These are phyloP conservation scores for Pochonia chlamydosporia DNA, from an alignment of 2,329 filamentous ascomycete genomes.

Conservation along the genomic window DNA sequence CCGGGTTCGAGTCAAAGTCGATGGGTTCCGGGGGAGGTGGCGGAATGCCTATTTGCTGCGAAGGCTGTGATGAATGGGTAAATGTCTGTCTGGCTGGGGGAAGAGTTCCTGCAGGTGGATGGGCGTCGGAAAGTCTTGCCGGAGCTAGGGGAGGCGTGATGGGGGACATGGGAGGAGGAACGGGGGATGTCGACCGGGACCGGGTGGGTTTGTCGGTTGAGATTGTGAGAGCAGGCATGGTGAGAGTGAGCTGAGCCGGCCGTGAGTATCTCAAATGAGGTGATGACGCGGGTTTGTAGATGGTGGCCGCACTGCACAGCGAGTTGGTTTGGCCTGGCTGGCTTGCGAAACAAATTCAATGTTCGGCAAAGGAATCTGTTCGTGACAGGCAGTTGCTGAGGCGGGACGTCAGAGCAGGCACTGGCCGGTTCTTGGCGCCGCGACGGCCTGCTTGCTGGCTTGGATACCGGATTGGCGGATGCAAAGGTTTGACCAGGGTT, in stretches of 20 bases:
- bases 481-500: too few relatives aligned
- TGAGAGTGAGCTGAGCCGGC: background rate
- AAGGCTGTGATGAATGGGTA: slow-evolving; percentile 37
- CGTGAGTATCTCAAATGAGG: too few relatives aligned
- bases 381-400: too few relatives aligned
- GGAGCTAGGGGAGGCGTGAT: slow-evolving; percentile 45
- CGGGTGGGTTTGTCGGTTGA: slow-evolving; percentile 20
- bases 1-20: slow-evolving; percentile 63
- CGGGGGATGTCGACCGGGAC: slow-evolving; percentile 37
- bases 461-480: too few relatives aligned
- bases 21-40: slow-evolving; percentile 47
- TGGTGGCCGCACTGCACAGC: too few relatives aligned
- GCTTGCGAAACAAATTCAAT: too few relatives aligned
- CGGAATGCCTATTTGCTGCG: slow-evolving; percentile 30
- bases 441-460: too few relatives aligned
- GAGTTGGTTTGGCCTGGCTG: too few relatives aligned
- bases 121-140: slow-evolving; percentile 21
- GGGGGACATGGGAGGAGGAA: slow-evolving; percentile 46
- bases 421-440: too few relatives aligned
- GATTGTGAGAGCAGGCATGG: slow-evolving; percentile 27
- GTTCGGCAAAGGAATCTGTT: too few relatives aligned
- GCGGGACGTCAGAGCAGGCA: too few relatives aligned
- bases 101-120: slow-evolving; percentile 8
- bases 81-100: slow-evolving; percentile 29
- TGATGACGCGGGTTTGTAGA: background rate